Conservation (phyloP, 2,329 filamentous ascomycete genomes). For the Exophiala oligosperma region DNA sequence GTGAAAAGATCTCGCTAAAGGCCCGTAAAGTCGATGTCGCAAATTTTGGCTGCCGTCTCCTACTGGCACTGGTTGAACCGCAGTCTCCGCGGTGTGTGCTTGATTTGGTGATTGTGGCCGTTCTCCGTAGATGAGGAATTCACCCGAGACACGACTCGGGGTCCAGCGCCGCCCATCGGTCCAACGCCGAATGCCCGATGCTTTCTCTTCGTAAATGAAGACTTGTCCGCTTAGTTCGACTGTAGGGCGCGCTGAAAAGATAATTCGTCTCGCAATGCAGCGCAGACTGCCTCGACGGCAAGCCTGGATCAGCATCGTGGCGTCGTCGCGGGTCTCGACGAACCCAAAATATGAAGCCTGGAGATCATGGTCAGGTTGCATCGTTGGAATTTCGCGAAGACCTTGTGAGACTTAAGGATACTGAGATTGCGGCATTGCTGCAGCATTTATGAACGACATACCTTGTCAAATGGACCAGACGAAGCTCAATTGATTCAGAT, state of each 20-base stretch:
- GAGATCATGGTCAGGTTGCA: slow-evolving; percentile 35
- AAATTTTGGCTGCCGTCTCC: background rate
- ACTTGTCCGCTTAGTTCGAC: slow-evolving; percentile 73
- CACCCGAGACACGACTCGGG: slow-evolving; percentile 71
- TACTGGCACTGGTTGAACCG: background rate
- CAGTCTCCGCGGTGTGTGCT: background rate
- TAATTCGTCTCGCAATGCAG: slow-evolving; percentile 70
- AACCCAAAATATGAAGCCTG: slow-evolving; percentile 66
- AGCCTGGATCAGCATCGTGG: slow-evolving; percentile 68
- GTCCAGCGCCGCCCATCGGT: slow-evolving; percentile 88
- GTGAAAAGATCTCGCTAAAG: slow-evolving; percentile 79
- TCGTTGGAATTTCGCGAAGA: background rate
- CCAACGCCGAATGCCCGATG: slow-evolving; percentile 80
- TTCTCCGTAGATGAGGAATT: slow-evolving; percentile 74
- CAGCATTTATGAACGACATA: background rate
- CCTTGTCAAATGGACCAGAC: background rate
- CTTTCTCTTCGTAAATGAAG: slow-evolving; percentile 77
- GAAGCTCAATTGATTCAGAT: too few species aligned
- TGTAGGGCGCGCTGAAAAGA: slow-evolving; percentile 67
- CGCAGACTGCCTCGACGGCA: slow-evolving; percentile 61
- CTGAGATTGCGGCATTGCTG: background rate
- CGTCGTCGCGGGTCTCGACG: slow-evolving; percentile 67
- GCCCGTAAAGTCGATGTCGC: slow-evolving; percentile 69
- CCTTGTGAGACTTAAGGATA: background rate
- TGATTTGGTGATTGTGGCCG: slow-evolving; percentile 60